Conservation (phyloP, 495 filamentous ascomycete genomes). For the Sordaria brevicollis region DNA sequence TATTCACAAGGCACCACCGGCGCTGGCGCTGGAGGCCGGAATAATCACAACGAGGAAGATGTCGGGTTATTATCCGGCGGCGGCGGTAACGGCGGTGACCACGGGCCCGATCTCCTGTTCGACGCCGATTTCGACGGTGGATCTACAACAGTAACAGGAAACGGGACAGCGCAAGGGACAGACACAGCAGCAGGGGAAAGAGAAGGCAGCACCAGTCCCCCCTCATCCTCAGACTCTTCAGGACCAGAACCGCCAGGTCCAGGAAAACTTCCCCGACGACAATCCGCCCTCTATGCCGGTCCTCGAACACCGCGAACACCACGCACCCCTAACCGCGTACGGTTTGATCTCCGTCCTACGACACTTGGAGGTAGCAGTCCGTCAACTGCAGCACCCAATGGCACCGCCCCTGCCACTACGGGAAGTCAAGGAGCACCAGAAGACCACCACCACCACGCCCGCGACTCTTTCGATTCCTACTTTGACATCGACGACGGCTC, state of each 20-base stretch:
- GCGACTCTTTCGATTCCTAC: constrained; percentile 27
- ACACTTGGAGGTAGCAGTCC: constrained; percentile 23
- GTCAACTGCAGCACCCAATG: constrained; percentile 12
- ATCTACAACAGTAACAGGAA: constrained; percentile 27
- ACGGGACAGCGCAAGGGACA: constrained; percentile 15
- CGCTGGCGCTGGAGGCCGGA: constrained; percentile 1
- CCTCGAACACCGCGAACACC: constrained; percentile 44
- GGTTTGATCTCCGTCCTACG: constrained; percentile 63
- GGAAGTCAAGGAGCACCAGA: constrained; percentile 16
- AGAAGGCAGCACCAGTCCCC: not conserved
- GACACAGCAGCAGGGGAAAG: not conserved
- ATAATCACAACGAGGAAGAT: constrained; percentile 28
- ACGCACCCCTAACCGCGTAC: constrained; percentile 74
- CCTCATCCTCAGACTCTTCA: no score
- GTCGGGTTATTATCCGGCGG: constrained; percentile 32
- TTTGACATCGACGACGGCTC: constrained; percentile 19
- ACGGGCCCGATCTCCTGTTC: constrained; percentile 10
- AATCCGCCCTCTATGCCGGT: not conserved
- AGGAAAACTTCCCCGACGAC: not conserved
- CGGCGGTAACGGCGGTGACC: no score
- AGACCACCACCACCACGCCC: constrained; percentile 28
- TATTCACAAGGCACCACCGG: constrained; percentile 25
- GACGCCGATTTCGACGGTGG: constrained; percentile 19
- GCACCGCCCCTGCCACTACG: constrained; percentile 9
- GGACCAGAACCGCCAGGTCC: not conserved